phyloP scores from a whole-genome alignment of 2,329 filamentous ascomycete genomes.

The Diaporthe sp. region DNA sequence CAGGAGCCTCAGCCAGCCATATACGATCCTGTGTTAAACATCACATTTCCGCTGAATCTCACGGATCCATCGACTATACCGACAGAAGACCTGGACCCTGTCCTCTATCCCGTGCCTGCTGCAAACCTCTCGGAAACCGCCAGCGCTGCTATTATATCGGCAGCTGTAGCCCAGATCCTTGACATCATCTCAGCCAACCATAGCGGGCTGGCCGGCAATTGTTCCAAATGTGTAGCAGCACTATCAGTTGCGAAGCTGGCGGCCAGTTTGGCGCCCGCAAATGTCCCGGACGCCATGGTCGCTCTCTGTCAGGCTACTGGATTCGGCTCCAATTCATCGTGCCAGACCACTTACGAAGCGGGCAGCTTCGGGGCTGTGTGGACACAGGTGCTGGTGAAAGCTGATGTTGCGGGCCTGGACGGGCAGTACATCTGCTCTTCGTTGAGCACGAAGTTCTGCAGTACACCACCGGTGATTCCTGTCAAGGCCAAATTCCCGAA shows the following conservation, averaged over 20 bases:
- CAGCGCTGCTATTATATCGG: slow-evolving; percentile 57
- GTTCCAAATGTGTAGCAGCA: slow-evolving; percentile 66
- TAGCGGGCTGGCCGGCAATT: slow-evolving; percentile 55
- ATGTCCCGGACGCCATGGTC: slow-evolving; percentile 65
- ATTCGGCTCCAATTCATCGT: slow-evolving; percentile 61
- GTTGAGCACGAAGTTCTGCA: slow-evolving; percentile 62
- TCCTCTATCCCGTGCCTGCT: slow-evolving; percentile 62
- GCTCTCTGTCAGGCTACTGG: slow-evolving; percentile 62
- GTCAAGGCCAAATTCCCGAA: slow-evolving; percentile 67
- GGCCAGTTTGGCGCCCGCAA: slow-evolving; percentile 61
- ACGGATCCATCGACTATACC: slow-evolving; percentile 68
- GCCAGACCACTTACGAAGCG: slow-evolving; percentile 61
- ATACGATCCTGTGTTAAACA: slow-evolving; percentile 66
- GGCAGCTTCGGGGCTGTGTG: slow-evolving; percentile 66
- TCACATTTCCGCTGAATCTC: slow-evolving; percentile 66
- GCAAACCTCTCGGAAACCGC: slow-evolving; percentile 58
- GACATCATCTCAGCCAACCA: slow-evolving; percentile 57
- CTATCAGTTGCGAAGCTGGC: slow-evolving; percentile 64
- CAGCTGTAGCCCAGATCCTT: slow-evolving; percentile 58
- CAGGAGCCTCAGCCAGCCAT: slow-evolving; percentile 56
- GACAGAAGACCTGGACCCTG: slow-evolving; percentile 60
- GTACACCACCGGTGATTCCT: slow-evolving; percentile 57
- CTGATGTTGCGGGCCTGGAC: slow-evolving; percentile 66
- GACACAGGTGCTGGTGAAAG: slow-evolving; percentile 68
- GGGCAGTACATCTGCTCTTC: slow-evolving; percentile 69